phyloP scores from a whole-genome alignment of 1,284 basidiomycete genomes.

The Sanghuangporus weigelae region DNA sequence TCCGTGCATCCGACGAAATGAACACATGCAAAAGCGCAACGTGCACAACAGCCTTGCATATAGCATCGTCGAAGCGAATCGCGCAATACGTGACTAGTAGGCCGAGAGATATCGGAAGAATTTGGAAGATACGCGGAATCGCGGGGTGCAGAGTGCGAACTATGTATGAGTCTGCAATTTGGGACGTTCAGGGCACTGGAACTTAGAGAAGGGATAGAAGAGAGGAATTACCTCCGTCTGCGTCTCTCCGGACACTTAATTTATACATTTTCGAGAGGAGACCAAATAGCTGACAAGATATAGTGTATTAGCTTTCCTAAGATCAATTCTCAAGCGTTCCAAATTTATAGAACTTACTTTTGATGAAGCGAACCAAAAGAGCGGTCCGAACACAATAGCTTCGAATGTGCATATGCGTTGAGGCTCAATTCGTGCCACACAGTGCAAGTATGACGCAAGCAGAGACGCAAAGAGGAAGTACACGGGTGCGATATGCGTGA shows the following conservation, averaged over 20 bases:
- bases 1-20: constrained; percentile 3
- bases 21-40: constrained; percentile 11
- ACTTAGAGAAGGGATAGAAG: neutral
- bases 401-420: neutral
- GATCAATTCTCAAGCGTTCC: neutral
- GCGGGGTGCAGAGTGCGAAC: neutral
- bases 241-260: constrained; percentile 3
- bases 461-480: constrained; percentile 4
- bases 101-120: neutral
- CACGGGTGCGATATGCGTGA: constrained; percentile 5
- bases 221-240: neutral
- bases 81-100: constrained; percentile 1
- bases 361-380: constrained; percentile 4
- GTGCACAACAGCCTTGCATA: constrained; percentile 5
- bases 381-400: neutral
- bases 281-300: constrained; percentile 1
- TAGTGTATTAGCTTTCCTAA: neutral
- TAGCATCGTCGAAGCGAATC: neutral
- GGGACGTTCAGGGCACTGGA: neutral
- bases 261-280: neutral
- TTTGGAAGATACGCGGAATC: neutral
- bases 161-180: constrained; percentile 4
- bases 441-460: constrained; percentile 4
- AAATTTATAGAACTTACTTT: neutral
- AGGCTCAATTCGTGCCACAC: neutral